Base-by-base conservation (phyloP, 345 rosid genomes). In the Melastoma malabathricum region DNA sequence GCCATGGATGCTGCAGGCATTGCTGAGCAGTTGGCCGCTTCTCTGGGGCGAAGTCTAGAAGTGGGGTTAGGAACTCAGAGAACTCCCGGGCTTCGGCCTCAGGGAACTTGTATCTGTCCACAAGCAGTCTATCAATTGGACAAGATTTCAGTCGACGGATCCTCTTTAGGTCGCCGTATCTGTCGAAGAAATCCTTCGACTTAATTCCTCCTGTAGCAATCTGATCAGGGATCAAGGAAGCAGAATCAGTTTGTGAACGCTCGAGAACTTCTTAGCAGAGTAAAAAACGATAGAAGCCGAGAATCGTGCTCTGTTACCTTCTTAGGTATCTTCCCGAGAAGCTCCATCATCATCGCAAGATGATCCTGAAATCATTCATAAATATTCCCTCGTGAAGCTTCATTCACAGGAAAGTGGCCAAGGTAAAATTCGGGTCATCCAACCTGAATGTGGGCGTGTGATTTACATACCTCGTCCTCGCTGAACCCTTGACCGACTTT, bases 341-440 rank as follows among this genome's bases (percentile, higher is more conserved):
- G 90, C 66, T 92, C 98, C 97, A 92, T 92, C 97, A 85, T 88
- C 6, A 83, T 75, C 51, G 98, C 98, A 55, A 90, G 96, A 63
- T 88, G 99, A 65, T 92, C 99, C 98, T 90, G 74, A 59, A 73
- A 50, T 78, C 60, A 64, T 22, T 44, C 48, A 54, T 12, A 15
- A 43, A 15, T 16, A 14, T 31, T 22, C 16, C 23, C 5, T 31
- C 22, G 18, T 22, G 48, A 5, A 20, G 18, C 34, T 5, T 2
- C 20, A 34, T 58, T 48, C 18, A 56, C 27, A 18, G 41, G 12
- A 9, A 31, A 31, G 38, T 31, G 25, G 25, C 25, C 25, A 22
- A 2, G 25, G 25, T 22, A 22, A 22, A 22, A 4, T 22, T 22
- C 25, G 25, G 25, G 25, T 31, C 38, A 31, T 31, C 38, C 38